A percentile compares a stretch with the other conserved stretches of the same genome.
Evolutionary conservation across 257 asterid species (phyloP).

Genomic region (Capsicum baccatum): DNA sequence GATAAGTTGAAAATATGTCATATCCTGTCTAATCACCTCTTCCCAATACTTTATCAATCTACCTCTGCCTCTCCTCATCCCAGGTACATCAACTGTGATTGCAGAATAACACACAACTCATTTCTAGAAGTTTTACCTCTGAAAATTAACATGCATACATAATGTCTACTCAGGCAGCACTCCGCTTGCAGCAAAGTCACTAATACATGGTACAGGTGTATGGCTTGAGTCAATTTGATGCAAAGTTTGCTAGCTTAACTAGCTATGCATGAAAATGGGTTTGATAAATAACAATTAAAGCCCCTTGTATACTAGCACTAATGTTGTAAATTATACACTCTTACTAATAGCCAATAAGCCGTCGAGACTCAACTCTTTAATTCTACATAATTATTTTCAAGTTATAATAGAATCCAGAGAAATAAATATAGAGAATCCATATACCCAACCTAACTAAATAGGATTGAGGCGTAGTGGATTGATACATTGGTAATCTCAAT

Average conservation of each 20-base stretch:
- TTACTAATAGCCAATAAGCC: not conserved
- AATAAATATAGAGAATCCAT: not conserved
- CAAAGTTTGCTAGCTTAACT: not conserved
- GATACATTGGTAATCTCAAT: not conserved
- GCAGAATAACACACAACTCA: not conserved
- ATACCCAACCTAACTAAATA: not conserved
- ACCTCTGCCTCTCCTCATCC: no score
- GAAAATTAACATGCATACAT: not conserved
- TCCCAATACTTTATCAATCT: no score
- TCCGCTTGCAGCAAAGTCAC: not conserved
- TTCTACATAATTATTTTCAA: not conserved
- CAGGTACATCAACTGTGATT: no score
- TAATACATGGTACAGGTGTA: not conserved
- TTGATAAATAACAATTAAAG: not conserved
- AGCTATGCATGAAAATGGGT: not conserved
- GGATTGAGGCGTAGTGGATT: not conserved
- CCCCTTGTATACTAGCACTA: not conserved
- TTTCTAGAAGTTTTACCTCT: not conserved
- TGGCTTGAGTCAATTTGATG: constrained; percentile 8
- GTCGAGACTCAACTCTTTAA: not conserved
- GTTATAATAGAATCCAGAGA: not conserved
- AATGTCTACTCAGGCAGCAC: not conserved
- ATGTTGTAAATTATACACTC: not conserved
- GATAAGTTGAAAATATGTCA: no score
- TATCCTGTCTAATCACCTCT: no score